Base-by-base conservation (phyloP, 495 filamentous ascomycete species). In the Penicillium silybi region DNA sequence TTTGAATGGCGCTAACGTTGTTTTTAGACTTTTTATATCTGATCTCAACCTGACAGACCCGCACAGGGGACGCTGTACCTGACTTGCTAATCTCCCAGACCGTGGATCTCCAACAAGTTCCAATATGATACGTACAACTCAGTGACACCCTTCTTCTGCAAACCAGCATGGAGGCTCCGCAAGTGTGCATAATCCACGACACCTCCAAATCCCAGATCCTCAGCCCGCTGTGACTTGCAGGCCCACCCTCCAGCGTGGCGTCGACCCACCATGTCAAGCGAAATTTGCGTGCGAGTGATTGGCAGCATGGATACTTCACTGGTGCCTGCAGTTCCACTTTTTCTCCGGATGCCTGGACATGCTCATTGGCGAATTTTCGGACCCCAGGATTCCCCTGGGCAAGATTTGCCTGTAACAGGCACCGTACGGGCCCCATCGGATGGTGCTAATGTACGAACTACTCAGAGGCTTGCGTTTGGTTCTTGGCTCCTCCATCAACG, bases 351-450 rank as follows among this genome's bases (percentile, higher is more conserved):
- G 58, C 32, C 42, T 48, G 37, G 32, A 44, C 16, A 7, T 37
- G 42, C 39, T 67, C 34, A 68, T 71, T 69, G 65, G 63, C 51
- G 38, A 43, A 20, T 20, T 13, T 52, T 66, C 53, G 40, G 63
- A 58, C 62, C 59, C 62, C 62, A 56, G 62, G 52, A 60, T 62
- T 10, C 29, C 29, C 29, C 11, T 32, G 29, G 29, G 29, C 29
- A 32, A 32, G 29, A 32, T 13, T 48, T 40, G 45, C 9, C 29
- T 22, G 29, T 32, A 59, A 59, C 57, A 52, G 57, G 45, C 53
- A 43, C 50, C 44, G 44, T 45, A 54, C 47, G 52, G 52, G 55
- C 54, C 44, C 48, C 42, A 41, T 49, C 44, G 49, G 49, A 29
- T 53, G 29, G 29, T 55, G 47, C 29, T 44, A 37, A 11, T 11